Evolutionary conservation across 1,284 basidiomycete species (phyloP).

Genomic region (Abortiporus biennis): DNA sequence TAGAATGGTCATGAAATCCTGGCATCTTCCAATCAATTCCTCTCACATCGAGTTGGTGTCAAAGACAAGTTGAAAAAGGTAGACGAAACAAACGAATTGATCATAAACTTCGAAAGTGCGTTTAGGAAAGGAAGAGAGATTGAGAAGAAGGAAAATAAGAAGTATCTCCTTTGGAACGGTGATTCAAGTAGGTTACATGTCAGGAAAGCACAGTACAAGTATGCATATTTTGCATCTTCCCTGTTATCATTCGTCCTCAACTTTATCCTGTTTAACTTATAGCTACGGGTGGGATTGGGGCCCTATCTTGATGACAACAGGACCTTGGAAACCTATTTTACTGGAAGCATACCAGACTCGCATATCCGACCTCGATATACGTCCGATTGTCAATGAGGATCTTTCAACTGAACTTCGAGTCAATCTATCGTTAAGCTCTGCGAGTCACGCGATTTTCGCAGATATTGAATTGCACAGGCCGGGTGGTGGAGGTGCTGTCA

Average conservation of each 20-base stretch:
- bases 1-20: constrained; percentile 70
- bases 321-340: constrained; percentile 74
- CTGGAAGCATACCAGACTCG: constrained; percentile 63
- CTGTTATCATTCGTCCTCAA: background rate
- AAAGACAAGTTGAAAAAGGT: constrained; percentile 49
- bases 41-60: constrained; percentile 56
- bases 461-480: constrained; percentile 44
- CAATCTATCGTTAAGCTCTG: constrained; percentile 36
- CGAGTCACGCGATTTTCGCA: constrained; percentile 28
- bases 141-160: constrained; percentile 56
- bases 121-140: constrained; percentile 67
- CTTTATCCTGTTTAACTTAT: constrained; percentile 3
- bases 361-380: constrained; percentile 60
- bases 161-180: constrained; percentile 76
- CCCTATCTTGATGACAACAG: constrained; percentile 70
- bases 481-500: constrained; percentile 34
- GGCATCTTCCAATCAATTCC: constrained; percentile 83
- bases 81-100: constrained; percentile 56
- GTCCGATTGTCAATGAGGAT: constrained; percentile 44
- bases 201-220: constrained; percentile 87
- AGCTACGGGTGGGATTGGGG: constrained; percentile 89
- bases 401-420: constrained; percentile 46
- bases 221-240: constrained; percentile 15
- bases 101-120: constrained; percentile 69
- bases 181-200: constrained; percentile 83